Evolutionary conservation across 108 stramenopile genomes (phyloP), one percentile per base, ranked within the genome.

Genomic region (Heterococcus sp.): DNA sequence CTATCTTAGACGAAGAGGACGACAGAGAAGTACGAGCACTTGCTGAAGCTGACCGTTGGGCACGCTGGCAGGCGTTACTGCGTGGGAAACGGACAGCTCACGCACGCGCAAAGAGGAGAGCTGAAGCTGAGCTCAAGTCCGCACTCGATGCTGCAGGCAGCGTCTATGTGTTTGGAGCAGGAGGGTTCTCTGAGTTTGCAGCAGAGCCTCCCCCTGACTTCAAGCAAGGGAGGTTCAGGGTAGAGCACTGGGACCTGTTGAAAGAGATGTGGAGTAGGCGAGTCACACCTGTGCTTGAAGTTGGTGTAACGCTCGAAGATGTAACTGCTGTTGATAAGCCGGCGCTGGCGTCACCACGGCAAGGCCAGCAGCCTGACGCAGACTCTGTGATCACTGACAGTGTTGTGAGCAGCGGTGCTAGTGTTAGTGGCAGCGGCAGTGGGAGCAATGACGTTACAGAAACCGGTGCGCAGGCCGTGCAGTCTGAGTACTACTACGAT

Each of bases 81-180:
- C 38, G 74, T 32, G 68, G 73, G 39, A 90, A 87, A 37, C 72
- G 73, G 3, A 67, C 71, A 37, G 73, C 69, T 14, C 71, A 90
- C 65, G 38, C 66, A 29, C 65, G 63, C 35, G 90, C 91, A 32
- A 74, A 89, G 69, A 38, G 84, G 2, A 65, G 89, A 26, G 83
- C 86, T 4, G 80, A 82, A 32, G 34, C 76, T 21, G 89, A 91
- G 76, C 89, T 92, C 38, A 68, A 65, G 21, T 36, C 38, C 27
- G 90, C 90, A 1, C 68, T 91, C 46, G 90, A 92, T 68, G 75
- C 82, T 8, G 91, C 89, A 11, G 91, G 91, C 11, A 87, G 87
- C 37, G 89, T 91, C 31, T 91, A 90, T 71, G 90, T 91, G 5
- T 87, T 91, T 38, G 91, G 91, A 30, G 66, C 69, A 2, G 91